phyloP scores from a whole-genome alignment of 2,329 filamentous ascomycete species.

The Geoglossum cookeanum region DNA sequence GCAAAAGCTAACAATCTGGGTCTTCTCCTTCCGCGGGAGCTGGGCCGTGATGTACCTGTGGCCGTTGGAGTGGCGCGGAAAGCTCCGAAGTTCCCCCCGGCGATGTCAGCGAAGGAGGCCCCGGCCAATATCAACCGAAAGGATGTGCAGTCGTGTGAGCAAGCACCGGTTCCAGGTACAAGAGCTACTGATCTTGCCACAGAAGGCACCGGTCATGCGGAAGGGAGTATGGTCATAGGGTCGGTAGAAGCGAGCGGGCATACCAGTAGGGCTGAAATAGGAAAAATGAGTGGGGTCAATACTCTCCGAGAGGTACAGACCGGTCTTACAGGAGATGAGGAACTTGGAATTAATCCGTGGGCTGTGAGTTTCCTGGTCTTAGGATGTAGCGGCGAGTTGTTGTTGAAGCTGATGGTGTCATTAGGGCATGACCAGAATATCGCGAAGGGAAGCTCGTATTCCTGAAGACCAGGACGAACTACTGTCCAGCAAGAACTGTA shows the following conservation, averaged over 20 bases:
- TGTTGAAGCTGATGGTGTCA: constrained; percentile 12
- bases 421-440: constrained; percentile 20
- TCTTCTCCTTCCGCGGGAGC: not conserved
- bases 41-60: not conserved
- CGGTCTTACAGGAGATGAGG: not conserved
- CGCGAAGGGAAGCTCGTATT: constrained; percentile 25
- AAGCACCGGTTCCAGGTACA: not conserved
- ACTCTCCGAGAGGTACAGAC: not conserved
- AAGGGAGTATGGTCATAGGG: not conserved
- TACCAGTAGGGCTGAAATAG: not conserved
- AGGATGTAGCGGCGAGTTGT: too few species aligned
- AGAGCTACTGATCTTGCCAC: not conserved
- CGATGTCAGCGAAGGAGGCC: not conserved
- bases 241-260: not conserved
- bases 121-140: not conserved
- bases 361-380: not conserved
- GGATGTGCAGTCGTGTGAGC: not conserved
- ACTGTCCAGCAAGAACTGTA: constrained; percentile 24
- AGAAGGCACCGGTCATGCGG: not conserved
- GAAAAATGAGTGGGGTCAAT: not conserved
- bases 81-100: not conserved
- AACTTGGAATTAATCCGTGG: constrained; percentile 4
- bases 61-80: not conserved
- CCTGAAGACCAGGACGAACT: constrained; percentile 30
- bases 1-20: not conserved